These are phyloP conservation scores for Clitopilus hobsonii DNA, from an alignment of 768 basidiomycete species.

Conservation along the genomic window DNA sequence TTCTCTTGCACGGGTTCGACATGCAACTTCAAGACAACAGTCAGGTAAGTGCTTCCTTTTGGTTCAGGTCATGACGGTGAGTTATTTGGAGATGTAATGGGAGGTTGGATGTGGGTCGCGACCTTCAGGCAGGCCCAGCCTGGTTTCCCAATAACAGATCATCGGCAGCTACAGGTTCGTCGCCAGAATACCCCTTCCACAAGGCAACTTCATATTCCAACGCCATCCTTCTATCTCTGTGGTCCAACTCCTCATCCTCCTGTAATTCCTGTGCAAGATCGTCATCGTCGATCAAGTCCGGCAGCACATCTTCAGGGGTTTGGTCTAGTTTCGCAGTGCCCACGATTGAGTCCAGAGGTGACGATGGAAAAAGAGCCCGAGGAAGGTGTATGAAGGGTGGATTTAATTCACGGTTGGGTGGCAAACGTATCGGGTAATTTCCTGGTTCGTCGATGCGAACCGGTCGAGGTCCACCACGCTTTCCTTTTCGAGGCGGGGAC, in stretches of 20 bases:
- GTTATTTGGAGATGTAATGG: too few species aligned
- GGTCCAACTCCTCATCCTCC: slow-evolving; percentile 39
- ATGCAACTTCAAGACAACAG: too few species aligned
- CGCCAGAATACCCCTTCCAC: slow-evolving; percentile 29
- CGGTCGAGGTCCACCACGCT: background rate
- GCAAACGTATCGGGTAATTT: slow-evolving; percentile 12
- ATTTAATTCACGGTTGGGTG: slow-evolving; percentile 18
- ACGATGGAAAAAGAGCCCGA: background rate
- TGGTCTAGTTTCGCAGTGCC: background rate
- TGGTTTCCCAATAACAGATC: too few species aligned
- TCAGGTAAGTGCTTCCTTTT: too few species aligned
- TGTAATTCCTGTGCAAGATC: slow-evolving; percentile 28
- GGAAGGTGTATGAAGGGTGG: slow-evolving; percentile 17
- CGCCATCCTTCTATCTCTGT: slow-evolving; percentile 25
- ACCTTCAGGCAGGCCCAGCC: too few species aligned
- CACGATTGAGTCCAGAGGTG: background rate
- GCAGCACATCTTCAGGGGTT: slow-evolving; percentile 13
- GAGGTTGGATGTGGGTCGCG: too few species aligned
- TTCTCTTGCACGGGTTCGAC: too few species aligned
- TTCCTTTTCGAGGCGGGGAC: background rate
- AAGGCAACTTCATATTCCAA: slow-evolving; percentile 33
- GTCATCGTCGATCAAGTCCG: slow-evolving; percentile 18
- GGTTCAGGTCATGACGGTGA: too few species aligned
- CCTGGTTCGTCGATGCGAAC: slow-evolving; percentile 4
- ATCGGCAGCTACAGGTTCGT: too few species aligned